Evolutionary conservation across 305 asterid species (phyloP), one percentile per base, ranked within the genome.

Genomic region (Fraxinus greggii): DNA sequence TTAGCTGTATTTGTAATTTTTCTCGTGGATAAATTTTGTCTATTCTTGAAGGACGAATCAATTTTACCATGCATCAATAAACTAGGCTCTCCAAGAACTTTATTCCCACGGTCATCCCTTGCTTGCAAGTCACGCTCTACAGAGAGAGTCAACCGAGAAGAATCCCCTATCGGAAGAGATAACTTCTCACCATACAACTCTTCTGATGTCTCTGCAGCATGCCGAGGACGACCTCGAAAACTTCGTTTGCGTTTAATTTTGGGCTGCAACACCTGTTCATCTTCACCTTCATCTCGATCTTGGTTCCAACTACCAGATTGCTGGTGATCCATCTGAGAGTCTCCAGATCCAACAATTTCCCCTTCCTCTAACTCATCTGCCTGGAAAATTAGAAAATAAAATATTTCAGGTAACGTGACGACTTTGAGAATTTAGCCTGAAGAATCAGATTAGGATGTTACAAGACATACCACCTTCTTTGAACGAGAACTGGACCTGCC

Each of bases 281-380:
- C 97, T 93, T 95, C 99, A 86, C 97, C 98, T 87, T 95, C 98
- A 61, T 97, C 98, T 33, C 97, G 97, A 59, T 94, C 99, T 86
- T 96, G 98, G 82, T 79, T 89, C 99, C 98, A 94, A 88, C 99
- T 96, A 80, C 98, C 98, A 88, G 99, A 96, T 81, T 93, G 98
- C 87, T 93, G 99, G 81, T 91, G 93, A 84, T 97, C 98, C 83
- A 92, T 86, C 35, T 89, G 97, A 84, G 98, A 97, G 83, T 93
- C 98, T 79, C 98, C 98, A 79, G 99, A 93, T 54, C 78, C 83
- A 77, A 94, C 97, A 90, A 97, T 97, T 87, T 97, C 99, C 70
- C 98, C 98, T 89, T 95, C 98, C 88, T 96, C 99, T 74, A 93
- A 78, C 7, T 97, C 99, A 82, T 93, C 98, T 75, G 85, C 79